Conservation (phyloP, 345 rosid species). For the Lagerstroemia speciosa region DNA sequence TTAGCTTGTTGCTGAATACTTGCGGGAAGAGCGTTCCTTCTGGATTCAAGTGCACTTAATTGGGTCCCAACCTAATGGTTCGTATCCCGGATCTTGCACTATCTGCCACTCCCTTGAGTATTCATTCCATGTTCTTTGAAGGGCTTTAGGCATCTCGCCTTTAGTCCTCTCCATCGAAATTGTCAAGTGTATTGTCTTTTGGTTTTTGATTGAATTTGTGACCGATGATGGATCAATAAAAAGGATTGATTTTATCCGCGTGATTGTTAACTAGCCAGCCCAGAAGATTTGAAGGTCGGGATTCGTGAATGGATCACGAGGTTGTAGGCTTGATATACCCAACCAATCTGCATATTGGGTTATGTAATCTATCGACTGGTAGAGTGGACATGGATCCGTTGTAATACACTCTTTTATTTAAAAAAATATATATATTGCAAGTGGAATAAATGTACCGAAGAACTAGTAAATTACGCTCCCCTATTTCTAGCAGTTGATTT, state of each 20-base stretch:
- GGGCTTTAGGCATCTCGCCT: neutral
- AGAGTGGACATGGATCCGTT: too few relatives aligned
- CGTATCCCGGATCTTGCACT: neutral
- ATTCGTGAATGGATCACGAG: too few relatives aligned
- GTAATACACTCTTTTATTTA: too few relatives aligned
- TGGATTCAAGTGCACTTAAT: constrained; percentile 39
- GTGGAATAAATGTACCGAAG: too few relatives aligned
- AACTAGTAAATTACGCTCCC: too few relatives aligned
- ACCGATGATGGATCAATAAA: neutral
- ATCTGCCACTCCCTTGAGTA: neutral
- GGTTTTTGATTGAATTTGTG: neutral
- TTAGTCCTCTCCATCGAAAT: neutral
- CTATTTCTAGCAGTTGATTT: too few relatives aligned
- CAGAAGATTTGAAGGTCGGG: neutral
- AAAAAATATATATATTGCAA: too few relatives aligned
- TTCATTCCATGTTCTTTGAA: neutral
- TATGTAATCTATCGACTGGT: too few relatives aligned
- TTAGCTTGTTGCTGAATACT: constrained; percentile 41
- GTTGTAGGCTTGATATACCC: too few relatives aligned
- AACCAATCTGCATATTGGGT: too few relatives aligned
- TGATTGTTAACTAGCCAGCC: neutral
- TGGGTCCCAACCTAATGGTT: neutral
- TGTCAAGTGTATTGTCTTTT: neutral
- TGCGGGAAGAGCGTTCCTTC: constrained; percentile 41
- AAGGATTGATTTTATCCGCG: neutral